Conservation (phyloP, 2,329 filamentous ascomycete species). For the Fusarium circinatum region DNA sequence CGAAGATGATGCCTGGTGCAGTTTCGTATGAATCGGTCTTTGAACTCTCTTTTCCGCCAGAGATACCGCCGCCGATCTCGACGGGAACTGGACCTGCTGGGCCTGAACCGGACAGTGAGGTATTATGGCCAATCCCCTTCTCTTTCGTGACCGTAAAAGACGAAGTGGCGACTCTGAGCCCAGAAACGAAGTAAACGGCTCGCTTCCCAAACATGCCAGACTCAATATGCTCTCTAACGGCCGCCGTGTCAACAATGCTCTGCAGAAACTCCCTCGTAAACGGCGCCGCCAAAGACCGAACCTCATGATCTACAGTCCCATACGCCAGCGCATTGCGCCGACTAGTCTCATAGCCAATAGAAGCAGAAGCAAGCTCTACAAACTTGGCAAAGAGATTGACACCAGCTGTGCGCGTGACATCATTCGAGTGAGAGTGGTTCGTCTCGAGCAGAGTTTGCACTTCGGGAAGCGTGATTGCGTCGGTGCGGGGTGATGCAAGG, state of each 20-base stretch:
- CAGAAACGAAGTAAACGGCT: neutral
- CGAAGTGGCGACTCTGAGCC: rapidly evolving
- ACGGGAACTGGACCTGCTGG: rapidly evolving
- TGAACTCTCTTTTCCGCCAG: rapidly evolving
- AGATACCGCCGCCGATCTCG: rapidly evolving
- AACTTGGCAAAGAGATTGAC: neutral
- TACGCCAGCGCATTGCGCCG: neutral
- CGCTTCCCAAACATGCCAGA: neutral
- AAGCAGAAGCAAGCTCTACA: neutral
- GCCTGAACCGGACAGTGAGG: neutral
- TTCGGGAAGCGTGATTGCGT: neutral
- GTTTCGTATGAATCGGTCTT: neutral
- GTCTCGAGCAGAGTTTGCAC: neutral
- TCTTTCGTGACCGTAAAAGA: neutral
- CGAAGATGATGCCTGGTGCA: neutral
- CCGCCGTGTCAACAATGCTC: rapidly evolving
- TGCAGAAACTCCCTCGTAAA: neutral
- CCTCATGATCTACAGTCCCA: neutral
- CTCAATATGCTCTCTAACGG: rapidly evolving
- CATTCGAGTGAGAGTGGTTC: neutral
- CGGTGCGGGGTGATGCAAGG: constrained; percentile 1
- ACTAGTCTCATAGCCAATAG: neutral
- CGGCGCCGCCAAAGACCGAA: neutral
- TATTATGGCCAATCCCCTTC: rapidly evolving
- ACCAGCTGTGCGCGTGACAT: neutral